phyloP scores from a whole-genome alignment of 306 rosid species.

The Cercis canadensis region DNA sequence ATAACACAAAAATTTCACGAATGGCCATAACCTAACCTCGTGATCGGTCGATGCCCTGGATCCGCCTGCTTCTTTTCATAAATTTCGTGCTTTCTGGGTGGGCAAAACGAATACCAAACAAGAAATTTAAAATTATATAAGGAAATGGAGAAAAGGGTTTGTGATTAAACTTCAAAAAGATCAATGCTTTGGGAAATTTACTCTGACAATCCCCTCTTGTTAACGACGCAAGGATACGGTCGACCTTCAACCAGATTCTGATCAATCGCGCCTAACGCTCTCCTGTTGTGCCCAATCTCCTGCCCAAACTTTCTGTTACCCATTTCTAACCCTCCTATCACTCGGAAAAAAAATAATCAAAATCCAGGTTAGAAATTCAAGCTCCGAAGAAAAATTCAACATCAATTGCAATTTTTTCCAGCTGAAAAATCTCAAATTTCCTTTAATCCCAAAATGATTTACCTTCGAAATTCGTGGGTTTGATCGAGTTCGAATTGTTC shows the following conservation, averaged over 20 bases:
- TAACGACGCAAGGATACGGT: constrained; percentile 79
- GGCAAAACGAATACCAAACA: constrained; percentile 19
- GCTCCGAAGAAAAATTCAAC: constrained; percentile 19
- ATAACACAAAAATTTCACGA: neutral
- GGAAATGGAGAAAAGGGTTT: neutral
- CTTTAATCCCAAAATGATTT: constrained; percentile 1
- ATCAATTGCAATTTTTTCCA: neutral
- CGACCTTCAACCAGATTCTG: constrained; percentile 63
- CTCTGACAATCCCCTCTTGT: constrained; percentile 80
- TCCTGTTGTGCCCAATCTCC: constrained; percentile 66
- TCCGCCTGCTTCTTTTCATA: constrained; percentile 89
- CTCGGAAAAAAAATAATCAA: constrained; percentile 7
- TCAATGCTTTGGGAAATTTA: constrained; percentile 37
- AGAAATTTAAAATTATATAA: neutral
- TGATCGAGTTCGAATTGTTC: constrained; percentile 57
- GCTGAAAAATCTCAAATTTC: too few species aligned
- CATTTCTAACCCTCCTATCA: constrained; percentile 56
- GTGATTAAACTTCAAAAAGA: neutral
- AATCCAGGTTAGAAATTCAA: constrained; percentile 20
- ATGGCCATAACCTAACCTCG: constrained; percentile 59
- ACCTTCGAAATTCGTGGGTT: constrained; percentile 69
- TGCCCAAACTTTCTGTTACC: constrained; percentile 59
- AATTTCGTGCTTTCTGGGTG: constrained; percentile 60
- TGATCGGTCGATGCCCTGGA: constrained; percentile 88
- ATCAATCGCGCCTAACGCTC: constrained; percentile 71